phyloP scores from a whole-genome alignment of 306 rosid genomes.

The Cicer chorassanicum region DNA sequence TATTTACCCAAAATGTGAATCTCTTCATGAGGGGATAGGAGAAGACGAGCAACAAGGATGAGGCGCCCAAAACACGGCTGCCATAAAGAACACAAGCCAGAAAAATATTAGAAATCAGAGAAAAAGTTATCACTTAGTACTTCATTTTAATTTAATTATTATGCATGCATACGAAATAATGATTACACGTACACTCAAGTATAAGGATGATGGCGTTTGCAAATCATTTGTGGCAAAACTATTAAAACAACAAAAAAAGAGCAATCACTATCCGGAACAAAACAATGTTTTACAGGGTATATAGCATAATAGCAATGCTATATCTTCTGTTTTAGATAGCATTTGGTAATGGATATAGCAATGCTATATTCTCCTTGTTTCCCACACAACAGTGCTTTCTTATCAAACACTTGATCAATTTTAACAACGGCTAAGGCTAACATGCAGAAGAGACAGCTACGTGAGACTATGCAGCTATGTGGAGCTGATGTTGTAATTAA shows the following conservation, averaged over 20 bases:
- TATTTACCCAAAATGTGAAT: slow-evolving; percentile 84
- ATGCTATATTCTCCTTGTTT: slow-evolving; percentile 18
- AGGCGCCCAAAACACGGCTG: slow-evolving; percentile 88
- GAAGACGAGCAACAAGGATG: slow-evolving; percentile 86
- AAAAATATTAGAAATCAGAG: slow-evolving; percentile 17
- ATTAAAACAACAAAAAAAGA: not conserved
- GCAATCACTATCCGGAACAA: slow-evolving; percentile 9
- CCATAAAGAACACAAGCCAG: slow-evolving; percentile 37
- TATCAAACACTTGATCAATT: slow-evolving; percentile 3
- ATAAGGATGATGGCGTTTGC: slow-evolving; percentile 9
- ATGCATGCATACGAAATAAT: slow-evolving; percentile 7
- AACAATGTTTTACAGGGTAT: slow-evolving; percentile 14
- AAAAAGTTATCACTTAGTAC: slow-evolving; percentile 7
- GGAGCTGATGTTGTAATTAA: too few relatives aligned
- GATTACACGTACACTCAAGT: slow-evolving; percentile 9
- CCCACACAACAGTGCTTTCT: slow-evolving; percentile 30
- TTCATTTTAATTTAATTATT: slow-evolving; percentile 16
- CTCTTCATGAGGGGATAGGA: slow-evolving; percentile 98
- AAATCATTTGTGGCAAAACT: slow-evolving; percentile 20
- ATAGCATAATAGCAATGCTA: slow-evolving; percentile 3
- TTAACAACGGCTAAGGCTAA: not conserved
- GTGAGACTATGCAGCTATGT: not conserved
- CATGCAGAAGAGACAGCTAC: slow-evolving; percentile 20
- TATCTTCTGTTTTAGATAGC: slow-evolving; percentile 28
- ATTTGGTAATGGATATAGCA: slow-evolving; percentile 28